These are phyloP conservation scores for Mycena alexandri DNA, from an alignment of 768 basidiomycete genomes.

Conservation along the genomic window DNA sequence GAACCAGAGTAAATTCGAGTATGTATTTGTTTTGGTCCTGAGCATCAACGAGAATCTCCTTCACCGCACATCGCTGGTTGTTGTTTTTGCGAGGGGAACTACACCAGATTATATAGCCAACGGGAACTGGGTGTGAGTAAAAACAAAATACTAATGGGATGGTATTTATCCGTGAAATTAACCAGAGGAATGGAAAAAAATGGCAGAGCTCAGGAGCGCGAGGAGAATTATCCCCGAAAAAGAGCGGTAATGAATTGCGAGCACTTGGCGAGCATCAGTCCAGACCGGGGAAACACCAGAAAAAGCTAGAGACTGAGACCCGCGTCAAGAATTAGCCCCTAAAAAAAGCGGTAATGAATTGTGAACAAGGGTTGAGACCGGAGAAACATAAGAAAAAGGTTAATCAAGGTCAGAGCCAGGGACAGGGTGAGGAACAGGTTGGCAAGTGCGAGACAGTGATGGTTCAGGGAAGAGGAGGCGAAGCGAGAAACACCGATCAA, in stretches of 20 bases:
- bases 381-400: constrained; percentile 15
- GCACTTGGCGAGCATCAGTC: constrained; percentile 9
- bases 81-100: constrained; percentile 4
- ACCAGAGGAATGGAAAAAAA: constrained; percentile 5
- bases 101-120: constrained; percentile 8
- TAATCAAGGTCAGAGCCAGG: constrained; percentile 12
- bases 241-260: not conserved
- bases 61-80: constrained; percentile 14
- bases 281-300: constrained; percentile 17
- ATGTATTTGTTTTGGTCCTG: constrained; percentile 10
- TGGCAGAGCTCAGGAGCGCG: not conserved
- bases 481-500: constrained; percentile 14
- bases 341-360: too few species aligned
- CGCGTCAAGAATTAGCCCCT: constrained; percentile 6
- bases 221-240: constrained; percentile 14
- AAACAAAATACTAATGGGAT: constrained; percentile 5
- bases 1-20: constrained; percentile 10
- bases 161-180: constrained; percentile 13
- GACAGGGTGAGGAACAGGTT: constrained; percentile 12
- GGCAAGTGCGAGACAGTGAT: constrained; percentile 13
- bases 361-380: constrained; percentile 9
- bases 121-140: constrained; percentile 7
- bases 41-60: constrained; percentile 17
- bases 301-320: constrained; percentile 9
- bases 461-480: constrained; percentile 6